Percentiles rank a stretch among this genome's conserved stretches.
phyloP scores from a whole-genome alignment of 768 basidiomycete genomes.

The Leucocoprinus leucothites region DNA sequence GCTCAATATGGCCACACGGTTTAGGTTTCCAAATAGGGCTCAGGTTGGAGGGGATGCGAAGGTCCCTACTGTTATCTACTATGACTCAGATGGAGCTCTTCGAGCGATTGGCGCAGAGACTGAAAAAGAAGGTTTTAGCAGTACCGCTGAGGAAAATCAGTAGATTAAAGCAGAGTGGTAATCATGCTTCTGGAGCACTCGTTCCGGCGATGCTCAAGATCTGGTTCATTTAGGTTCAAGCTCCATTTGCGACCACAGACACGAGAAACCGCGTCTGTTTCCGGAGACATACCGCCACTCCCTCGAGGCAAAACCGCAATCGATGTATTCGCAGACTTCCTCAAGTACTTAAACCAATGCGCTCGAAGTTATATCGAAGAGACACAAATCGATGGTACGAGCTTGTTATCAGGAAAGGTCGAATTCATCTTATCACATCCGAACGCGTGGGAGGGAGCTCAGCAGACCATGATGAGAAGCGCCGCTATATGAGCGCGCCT shows the following conservation, averaged over 20 bases:
- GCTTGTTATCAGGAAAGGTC: conserved; percentile 41
- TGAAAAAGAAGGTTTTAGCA: conserved; percentile 29
- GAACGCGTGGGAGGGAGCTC: conserved; percentile 58
- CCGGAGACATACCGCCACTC: conserved; percentile 30
- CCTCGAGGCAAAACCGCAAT: conserved; percentile 37
- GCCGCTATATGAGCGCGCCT: conserved; percentile 51
- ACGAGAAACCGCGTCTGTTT: conserved; percentile 5
- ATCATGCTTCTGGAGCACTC: background rate
- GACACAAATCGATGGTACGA: conserved; percentile 35
- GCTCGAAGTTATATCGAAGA: conserved; percentile 43
- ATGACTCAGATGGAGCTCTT: conserved; percentile 34
- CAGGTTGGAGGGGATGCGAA: conserved; percentile 40
- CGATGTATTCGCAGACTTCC: conserved; percentile 45
- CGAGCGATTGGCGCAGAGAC: conserved; percentile 44
- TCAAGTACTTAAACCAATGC: conserved; percentile 43
- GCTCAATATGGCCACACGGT: too few species aligned
- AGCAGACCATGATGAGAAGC: conserved; percentile 49
- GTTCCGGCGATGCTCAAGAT: background rate
- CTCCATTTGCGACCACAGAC: conserved; percentile 30
- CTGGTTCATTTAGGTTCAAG: conserved; percentile 17
- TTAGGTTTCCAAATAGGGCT: conserved; percentile 43
- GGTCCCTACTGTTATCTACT: conserved; percentile 45
- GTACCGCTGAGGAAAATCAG: conserved; percentile 37
- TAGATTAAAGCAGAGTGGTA: conserved; percentile 47
- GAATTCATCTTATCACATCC: conserved; percentile 55